These are phyloP conservation scores for Rusavskia elegans DNA, from an alignment of 495 filamentous ascomycete species.

Conservation along the genomic window DNA sequence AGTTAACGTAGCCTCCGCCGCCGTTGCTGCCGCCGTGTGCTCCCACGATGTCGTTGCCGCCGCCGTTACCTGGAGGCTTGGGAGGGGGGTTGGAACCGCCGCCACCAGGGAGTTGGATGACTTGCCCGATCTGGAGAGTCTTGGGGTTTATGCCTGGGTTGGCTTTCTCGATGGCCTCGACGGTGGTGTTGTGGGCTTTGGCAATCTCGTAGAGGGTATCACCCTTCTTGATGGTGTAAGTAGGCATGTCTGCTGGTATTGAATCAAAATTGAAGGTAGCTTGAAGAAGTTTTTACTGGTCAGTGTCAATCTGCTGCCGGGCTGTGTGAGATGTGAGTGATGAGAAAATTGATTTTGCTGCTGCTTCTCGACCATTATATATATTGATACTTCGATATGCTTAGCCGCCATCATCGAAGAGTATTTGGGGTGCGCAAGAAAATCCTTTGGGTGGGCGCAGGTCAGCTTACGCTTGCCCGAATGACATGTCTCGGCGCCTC, in stretches of 20 bases:
- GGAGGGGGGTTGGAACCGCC: not conserved
- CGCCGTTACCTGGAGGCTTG: not conserved
- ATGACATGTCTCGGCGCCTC: too few relatives aligned
- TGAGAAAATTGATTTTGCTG: too few relatives aligned
- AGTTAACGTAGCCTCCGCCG: not conserved
- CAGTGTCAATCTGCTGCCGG: too few relatives aligned
- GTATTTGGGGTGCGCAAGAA: too few relatives aligned
- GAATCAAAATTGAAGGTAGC: too few relatives aligned
- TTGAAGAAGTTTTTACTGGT: too few relatives aligned
- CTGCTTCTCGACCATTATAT: too few relatives aligned
- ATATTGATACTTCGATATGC: too few relatives aligned
- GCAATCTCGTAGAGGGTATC: slow-evolving; percentile 7
- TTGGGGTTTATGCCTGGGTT: slow-evolving; percentile 6
- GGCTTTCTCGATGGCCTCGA: slow-evolving; percentile 1
- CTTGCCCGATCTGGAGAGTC: slow-evolving; percentile 6
- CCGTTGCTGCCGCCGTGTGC: not conserved
- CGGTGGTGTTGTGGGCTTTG: not conserved
- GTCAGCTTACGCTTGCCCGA: too few relatives aligned
- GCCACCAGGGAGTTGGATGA: slow-evolving; percentile 3
- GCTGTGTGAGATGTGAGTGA: too few relatives aligned
- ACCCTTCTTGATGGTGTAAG: slow-evolving; percentile 4
- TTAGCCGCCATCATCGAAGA: too few relatives aligned
- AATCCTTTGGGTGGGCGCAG: too few relatives aligned
- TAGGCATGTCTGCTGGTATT: not conserved
- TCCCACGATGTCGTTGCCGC: not conserved